Conservation (phyloP, 768 basidiomycete genomes). For the Macrolepiota fuliginosa region DNA sequence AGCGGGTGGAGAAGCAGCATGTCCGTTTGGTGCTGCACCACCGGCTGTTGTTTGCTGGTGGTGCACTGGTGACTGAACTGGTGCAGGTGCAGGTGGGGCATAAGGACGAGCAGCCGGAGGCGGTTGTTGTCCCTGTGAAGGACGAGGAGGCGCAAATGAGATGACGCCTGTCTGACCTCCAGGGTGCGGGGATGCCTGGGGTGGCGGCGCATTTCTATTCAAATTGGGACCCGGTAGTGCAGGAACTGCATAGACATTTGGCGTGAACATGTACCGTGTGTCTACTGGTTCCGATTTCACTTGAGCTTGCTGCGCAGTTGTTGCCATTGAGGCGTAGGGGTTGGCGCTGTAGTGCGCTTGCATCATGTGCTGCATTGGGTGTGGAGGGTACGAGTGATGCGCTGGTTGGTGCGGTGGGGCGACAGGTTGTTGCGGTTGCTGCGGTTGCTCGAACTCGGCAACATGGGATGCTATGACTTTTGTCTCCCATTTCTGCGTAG, state of each 20-base stretch:
- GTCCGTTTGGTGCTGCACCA: slow-evolving; percentile 13
- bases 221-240: slow-evolving; percentile 65
- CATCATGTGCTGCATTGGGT: slow-evolving; percentile 64
- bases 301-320: slow-evolving; percentile 36
- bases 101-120: slow-evolving; percentile 13
- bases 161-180: slow-evolving; percentile 60
- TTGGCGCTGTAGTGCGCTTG: slow-evolving; percentile 52
- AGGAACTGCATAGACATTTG: slow-evolving; percentile 45
- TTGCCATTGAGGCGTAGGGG: slow-evolving; percentile 45
- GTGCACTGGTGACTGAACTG: neutral
- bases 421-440: slow-evolving; percentile 30
- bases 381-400: slow-evolving; percentile 55
- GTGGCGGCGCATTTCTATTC: slow-evolving; percentile 45
- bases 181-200: slow-evolving; percentile 38
- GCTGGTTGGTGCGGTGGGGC: slow-evolving; percentile 43
- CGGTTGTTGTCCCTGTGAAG: slow-evolving; percentile 24
- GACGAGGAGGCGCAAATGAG: slow-evolving; percentile 40
- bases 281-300: slow-evolving; percentile 79
- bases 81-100: slow-evolving; percentile 10
- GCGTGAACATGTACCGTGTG: slow-evolving; percentile 55
- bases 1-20: slow-evolving; percentile 14
- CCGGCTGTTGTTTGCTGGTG: slow-evolving; percentile 10
- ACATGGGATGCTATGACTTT: slow-evolving; percentile 94
- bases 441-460: slow-evolving; percentile 80
- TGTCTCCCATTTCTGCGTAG: slow-evolving; percentile 87